A percentile compares a stretch with the other conserved stretches of the same genome.
phyloP scores from a whole-genome alignment of 257 asterid genomes.

The Salvia hispanica region DNA sequence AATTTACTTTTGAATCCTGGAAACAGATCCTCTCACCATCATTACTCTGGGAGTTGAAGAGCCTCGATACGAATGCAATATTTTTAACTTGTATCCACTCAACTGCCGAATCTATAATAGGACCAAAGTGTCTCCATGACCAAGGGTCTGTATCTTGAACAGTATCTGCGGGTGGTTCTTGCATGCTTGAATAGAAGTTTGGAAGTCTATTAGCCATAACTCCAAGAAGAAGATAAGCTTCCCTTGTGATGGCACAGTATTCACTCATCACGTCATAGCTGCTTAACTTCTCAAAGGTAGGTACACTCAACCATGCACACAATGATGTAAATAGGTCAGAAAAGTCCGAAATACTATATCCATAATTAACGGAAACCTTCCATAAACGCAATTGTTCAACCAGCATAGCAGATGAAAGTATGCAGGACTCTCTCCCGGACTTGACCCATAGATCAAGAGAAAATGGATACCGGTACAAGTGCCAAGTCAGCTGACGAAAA shows the following conservation, averaged over 20 bases:
- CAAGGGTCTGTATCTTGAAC: slow-evolving; percentile 51
- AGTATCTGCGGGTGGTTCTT: slow-evolving; percentile 33
- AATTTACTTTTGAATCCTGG: slow-evolving; percentile 48
- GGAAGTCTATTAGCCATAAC: slow-evolving; percentile 77
- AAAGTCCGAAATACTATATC: slow-evolving; percentile 67
- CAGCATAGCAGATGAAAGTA: slow-evolving; percentile 69
- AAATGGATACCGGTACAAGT: slow-evolving; percentile 61
- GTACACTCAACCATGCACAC: slow-evolving; percentile 73
- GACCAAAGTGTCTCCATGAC: slow-evolving; percentile 76
- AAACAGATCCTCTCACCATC: slow-evolving; percentile 32
- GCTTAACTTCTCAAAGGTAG: slow-evolving; percentile 58
- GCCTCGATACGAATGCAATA: slow-evolving; percentile 43
- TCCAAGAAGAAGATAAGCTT: slow-evolving; percentile 74
- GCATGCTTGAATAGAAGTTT: slow-evolving; percentile 51
- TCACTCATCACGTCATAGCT: slow-evolving; percentile 55
- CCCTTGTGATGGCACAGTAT: slow-evolving; percentile 68
- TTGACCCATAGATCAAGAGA: slow-evolving; percentile 72
- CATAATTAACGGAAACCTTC: slow-evolving; percentile 72
- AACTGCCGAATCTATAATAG: slow-evolving; percentile 67
- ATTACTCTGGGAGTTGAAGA: slow-evolving; percentile 37
- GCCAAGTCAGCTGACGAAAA: slow-evolving; percentile 78
- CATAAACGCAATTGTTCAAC: slow-evolving; percentile 88
- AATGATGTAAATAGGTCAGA: slow-evolving; percentile 64
- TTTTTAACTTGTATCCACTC: slow-evolving; percentile 63
- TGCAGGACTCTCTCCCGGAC: slow-evolving; percentile 70